Percentiles rank a stretch among this genome's conserved stretches.
Conservation (phyloP, 257 asterid species). For the Capsicum baccatum region DNA sequence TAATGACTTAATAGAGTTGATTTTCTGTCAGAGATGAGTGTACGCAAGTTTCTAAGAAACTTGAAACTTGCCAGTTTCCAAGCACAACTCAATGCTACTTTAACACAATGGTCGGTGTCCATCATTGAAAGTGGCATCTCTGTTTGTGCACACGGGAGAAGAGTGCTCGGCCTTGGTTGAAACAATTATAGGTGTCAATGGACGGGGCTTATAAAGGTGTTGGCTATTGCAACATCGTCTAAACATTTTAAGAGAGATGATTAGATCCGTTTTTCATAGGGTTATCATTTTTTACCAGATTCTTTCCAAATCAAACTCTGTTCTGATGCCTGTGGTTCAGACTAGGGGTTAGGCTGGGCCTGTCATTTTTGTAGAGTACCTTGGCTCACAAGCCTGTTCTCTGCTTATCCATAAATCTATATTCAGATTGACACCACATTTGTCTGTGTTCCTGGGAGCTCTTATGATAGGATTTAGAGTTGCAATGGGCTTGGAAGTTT, state of each 20-base stretch:
- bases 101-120: too few species aligned
- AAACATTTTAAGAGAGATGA: background rate
- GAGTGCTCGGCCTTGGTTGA: too few species aligned
- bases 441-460: background rate
- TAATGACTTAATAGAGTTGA: background rate
- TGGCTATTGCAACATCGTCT: background rate
- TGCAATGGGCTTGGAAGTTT: background rate
- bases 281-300: background rate
- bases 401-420: background rate
- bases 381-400: slow-evolving; percentile 4
- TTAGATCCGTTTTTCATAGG: background rate
- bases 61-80: too few species aligned
- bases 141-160: too few species aligned
- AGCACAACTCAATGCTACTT: too few species aligned
- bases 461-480: background rate
- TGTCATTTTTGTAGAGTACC: background rate
- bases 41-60: too few species aligned
- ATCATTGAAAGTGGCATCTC: too few species aligned
- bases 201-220: background rate
- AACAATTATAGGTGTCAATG: too few species aligned
- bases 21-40: background rate
- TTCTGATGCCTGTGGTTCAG: background rate
- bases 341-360: background rate
- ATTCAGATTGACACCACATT: background rate
- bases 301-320: slow-evolving; percentile 6